Evolutionary conservation across 495 filamentous ascomycete genomes (phyloP), one percentile per base, ranked within the genome.

Genomic region (Clohesyomyces aquaticus): DNA sequence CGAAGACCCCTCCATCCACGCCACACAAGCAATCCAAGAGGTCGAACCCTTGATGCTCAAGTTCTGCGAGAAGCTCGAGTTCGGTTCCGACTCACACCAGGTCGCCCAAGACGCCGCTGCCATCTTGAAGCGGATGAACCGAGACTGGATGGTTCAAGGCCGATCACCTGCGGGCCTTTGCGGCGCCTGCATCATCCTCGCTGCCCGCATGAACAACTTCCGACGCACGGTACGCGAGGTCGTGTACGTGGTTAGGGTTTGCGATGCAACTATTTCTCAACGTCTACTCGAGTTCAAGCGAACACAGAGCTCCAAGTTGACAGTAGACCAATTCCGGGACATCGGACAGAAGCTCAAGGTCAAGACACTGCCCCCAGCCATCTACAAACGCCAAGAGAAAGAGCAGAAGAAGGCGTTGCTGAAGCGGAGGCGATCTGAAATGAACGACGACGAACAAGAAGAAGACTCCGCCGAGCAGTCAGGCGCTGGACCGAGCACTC

Each of bases 171-270:
- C 94, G 25, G 94, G 95, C 70, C 85, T 98, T 46, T 96, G 91
- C 75, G 95, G 94, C 61, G 95, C 94, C 10, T 92, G 91, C 61
- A 82, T 98, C 59, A 90, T 98, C 65, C 85, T 98, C 65, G 95
- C 94, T 21, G 91, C 94, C 10, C 88, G 95, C 29, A 96, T 96
- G 86, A 95, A 96, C 79, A 97, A 97, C 74, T 98, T 93, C 73
- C 87, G 93, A 38, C 88, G 94, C 19, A 94, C 90, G 0, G 85
- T 95, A 4, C 82, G 91, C 25, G 94, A 98, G 76, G 88, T 98
- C 11, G 94, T 98, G 27, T 97, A 96, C 70, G 86, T 96, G 18
- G 95, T 96, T 61, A 96, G 96, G 68, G 93, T 97, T 27, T 91
- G 91, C 10, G 93, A 95, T 67, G 79, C 88, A 28, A 98, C 94